A percentile compares a stretch with the other conserved stretches of the same genome.
Conservation (phyloP, 2,329 filamentous ascomycete genomes). For the Ceratocystis cubensis region DNA sequence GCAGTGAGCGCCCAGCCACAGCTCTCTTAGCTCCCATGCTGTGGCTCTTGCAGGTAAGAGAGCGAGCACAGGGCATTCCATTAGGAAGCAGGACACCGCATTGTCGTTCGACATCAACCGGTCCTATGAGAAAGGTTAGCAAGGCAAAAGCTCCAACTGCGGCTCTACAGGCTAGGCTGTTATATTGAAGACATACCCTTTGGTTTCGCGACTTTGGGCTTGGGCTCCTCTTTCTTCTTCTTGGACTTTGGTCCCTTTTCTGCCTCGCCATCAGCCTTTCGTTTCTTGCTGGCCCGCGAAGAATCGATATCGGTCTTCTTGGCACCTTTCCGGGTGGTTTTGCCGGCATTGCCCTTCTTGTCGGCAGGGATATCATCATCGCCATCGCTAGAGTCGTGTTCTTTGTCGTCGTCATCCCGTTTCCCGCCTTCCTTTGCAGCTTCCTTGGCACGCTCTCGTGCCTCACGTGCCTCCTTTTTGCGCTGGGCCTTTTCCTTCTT, state of each 20-base stretch:
- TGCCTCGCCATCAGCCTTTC: conserved; percentile 62
- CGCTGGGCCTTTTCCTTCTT: conserved; percentile 72
- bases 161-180: not conserved
- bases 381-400: conserved; percentile 37
- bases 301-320: conserved; percentile 52
- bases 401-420: conserved; percentile 39
- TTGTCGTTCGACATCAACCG: conserved; percentile 87
- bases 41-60: conserved; percentile 86
- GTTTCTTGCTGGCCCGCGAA: conserved; percentile 57
- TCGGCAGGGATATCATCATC: conserved; percentile 33
- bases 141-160: conserved; percentile 14
- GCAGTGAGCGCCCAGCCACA: conserved; percentile 72
- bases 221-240: conserved; percentile 90
- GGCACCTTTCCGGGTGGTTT: conserved; percentile 48
- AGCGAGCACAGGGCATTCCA: conserved; percentile 74
- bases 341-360: conserved; percentile 34
- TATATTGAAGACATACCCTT: conserved; percentile 44
- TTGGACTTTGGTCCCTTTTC: conserved; percentile 77
- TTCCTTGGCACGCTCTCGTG: conserved; percentile 52
- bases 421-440: conserved; percentile 44
- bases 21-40: conserved; percentile 89
- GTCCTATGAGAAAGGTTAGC: conserved; percentile 37
- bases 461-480: conserved; percentile 63
- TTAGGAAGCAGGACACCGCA: conserved; percentile 80
- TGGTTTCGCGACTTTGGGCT: conserved; percentile 68